Evolutionary conservation across 176 grass and related monocot species (phyloP).

Genomic region (Puccinellia tenuiflora): DNA sequence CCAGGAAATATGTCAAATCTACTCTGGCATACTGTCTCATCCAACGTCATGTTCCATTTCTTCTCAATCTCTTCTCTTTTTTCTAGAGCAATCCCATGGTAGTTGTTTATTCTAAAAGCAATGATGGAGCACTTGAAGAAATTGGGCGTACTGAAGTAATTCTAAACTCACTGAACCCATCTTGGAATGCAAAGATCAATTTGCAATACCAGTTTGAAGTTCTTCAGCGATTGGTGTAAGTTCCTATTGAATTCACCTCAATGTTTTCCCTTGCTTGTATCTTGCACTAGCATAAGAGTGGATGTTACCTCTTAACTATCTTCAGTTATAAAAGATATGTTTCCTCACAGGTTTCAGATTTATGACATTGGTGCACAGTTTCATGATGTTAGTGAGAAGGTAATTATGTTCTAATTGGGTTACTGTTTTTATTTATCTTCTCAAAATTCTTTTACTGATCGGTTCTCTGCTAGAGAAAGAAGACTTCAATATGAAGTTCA

Average conservation of each 20-base stretch:
- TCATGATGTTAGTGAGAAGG: slow-evolving; percentile 69
- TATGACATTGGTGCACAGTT: slow-evolving; percentile 79
- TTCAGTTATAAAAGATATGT: slow-evolving; percentile 27
- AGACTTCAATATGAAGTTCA: not conserved
- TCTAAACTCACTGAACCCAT: slow-evolving; percentile 65
- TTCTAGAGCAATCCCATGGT: slow-evolving; percentile 77
- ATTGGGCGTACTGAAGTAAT: slow-evolving; percentile 96
- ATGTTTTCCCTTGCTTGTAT: slow-evolving; percentile 6
- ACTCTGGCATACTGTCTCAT: not conserved
- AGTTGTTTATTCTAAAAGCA: slow-evolving; percentile 58
- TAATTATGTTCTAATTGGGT: slow-evolving; percentile 39
- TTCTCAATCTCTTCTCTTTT: slow-evolving; percentile 17
- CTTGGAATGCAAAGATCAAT: slow-evolving; percentile 74
- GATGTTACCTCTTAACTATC: slow-evolving; percentile 10
- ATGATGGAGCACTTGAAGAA: slow-evolving; percentile 82
- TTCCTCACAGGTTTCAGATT: slow-evolving; percentile 69
- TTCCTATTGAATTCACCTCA: slow-evolving; percentile 22
- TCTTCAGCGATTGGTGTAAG: slow-evolving; percentile 94
- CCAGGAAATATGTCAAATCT: not conserved
- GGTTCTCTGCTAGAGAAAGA: slow-evolving; percentile 6
- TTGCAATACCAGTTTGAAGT: slow-evolving; percentile 86
- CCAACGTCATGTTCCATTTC: slow-evolving; percentile 10
- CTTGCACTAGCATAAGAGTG: slow-evolving; percentile 5
- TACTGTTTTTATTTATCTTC: slow-evolving; percentile 10
- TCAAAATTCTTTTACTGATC: slow-evolving; percentile 18